Conservation (phyloP, 345 rosid species). For the Luvunga scandens region DNA sequence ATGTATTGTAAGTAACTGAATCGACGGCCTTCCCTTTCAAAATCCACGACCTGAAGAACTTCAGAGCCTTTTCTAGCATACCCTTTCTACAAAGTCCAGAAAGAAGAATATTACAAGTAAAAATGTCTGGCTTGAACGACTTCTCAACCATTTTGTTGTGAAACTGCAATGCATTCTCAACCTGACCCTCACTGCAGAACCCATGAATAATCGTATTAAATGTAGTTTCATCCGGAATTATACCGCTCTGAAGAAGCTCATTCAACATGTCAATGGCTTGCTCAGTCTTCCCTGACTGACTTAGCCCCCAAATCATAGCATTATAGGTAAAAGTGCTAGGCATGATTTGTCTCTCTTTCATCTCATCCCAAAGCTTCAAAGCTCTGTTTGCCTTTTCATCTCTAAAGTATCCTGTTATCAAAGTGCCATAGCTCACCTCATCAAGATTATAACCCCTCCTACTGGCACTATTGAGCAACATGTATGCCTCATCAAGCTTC, state of each 20-base stretch:
- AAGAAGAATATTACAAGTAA: slow-evolving; percentile 76
- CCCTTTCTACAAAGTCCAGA: slow-evolving; percentile 69
- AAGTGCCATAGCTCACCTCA: slow-evolving; percentile 76
- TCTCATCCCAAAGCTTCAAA: slow-evolving; percentile 73
- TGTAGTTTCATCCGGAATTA: slow-evolving; percentile 63
- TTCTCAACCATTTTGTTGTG: slow-evolving; percentile 65
- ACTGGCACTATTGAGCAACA: slow-evolving; percentile 49
- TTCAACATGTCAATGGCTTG: slow-evolving; percentile 61
- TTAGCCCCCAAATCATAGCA: slow-evolving; percentile 63
- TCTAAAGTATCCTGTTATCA: slow-evolving; percentile 66
- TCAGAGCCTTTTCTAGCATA: slow-evolving; percentile 78
- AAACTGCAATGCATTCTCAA: slow-evolving; percentile 84
- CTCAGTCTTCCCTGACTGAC: slow-evolving; percentile 61
- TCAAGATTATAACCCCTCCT: slow-evolving; percentile 70
- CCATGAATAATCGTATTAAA: slow-evolving; percentile 72
- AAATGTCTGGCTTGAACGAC: slow-evolving; percentile 62
- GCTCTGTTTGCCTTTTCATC: slow-evolving; percentile 46
- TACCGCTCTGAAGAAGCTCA: slow-evolving; percentile 62
- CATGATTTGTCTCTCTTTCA: slow-evolving; percentile 61
- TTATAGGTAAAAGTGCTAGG: slow-evolving; percentile 71
- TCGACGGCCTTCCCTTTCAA: slow-evolving; percentile 56
- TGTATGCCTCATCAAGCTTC: slow-evolving; percentile 56
- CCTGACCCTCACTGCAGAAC: slow-evolving; percentile 58
- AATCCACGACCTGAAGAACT: slow-evolving; percentile 64
- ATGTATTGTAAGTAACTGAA: slow-evolving; percentile 70